These are phyloP conservation scores for Tolypocladium guangdongense DNA, from an alignment of 2,329 filamentous ascomycete species.

Conservation along the genomic window DNA sequence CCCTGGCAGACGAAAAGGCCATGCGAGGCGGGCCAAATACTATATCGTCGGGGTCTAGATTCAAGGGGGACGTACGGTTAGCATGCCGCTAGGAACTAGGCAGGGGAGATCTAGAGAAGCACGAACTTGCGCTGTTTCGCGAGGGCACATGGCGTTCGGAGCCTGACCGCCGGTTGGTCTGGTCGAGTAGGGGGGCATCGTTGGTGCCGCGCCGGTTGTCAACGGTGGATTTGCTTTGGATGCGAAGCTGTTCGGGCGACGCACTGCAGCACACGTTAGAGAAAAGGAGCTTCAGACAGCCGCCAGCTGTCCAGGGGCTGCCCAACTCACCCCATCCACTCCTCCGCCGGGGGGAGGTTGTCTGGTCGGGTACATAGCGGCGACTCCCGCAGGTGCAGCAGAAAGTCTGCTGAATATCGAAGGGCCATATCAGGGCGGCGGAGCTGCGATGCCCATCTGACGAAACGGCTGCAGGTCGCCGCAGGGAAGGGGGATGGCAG, in stretches of 20 bases:
- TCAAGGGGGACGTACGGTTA: slow-evolving; percentile 5
- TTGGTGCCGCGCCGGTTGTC: slow-evolving; percentile 36
- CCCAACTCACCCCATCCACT: slow-evolving; percentile 83
- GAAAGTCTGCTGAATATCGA: slow-evolving; percentile 66
- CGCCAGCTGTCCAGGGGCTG: neutral
- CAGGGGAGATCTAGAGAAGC: neutral
- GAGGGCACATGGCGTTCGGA: slow-evolving; percentile 40
- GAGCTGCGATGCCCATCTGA: slow-evolving; percentile 27
- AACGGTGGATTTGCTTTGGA: slow-evolving; percentile 30
- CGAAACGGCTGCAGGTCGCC: slow-evolving; percentile 11
- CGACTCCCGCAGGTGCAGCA: slow-evolving; percentile 67
- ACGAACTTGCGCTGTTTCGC: slow-evolving; percentile 46
- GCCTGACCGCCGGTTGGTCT: slow-evolving; percentile 38
- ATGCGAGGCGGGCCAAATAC: slow-evolving; percentile 77
- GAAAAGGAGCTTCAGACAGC: slow-evolving; percentile 1
- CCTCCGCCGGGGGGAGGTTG: slow-evolving; percentile 70
- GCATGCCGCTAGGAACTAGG: neutral
- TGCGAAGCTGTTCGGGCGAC: slow-evolving; percentile 33
- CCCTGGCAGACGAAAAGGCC: slow-evolving; percentile 68
- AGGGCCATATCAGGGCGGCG: slow-evolving; percentile 34
- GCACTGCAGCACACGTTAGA: slow-evolving; percentile 20
- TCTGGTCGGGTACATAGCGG: slow-evolving; percentile 74
- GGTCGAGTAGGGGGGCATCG: slow-evolving; percentile 30
- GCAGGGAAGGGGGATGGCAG: neutral
- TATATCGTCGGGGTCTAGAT: slow-evolving; percentile 62